phyloP scores from a whole-genome alignment of 2,329 filamentous ascomycete species.

The Aspergillus pseudotamarii region DNA sequence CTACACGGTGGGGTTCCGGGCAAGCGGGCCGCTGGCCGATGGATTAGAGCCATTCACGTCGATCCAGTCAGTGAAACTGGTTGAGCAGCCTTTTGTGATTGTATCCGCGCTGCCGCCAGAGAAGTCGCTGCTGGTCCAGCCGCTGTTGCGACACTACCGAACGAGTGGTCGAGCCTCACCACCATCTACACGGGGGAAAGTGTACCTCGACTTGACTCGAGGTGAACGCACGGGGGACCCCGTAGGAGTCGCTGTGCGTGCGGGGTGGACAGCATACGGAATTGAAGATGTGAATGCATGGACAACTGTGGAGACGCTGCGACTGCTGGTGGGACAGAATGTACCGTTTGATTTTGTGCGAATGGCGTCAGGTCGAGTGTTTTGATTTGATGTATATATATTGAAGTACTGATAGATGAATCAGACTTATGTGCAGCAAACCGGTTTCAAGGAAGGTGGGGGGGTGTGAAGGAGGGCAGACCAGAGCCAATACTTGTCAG shows the following conservation, averaged over 20 bases:
- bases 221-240: constrained; percentile 70
- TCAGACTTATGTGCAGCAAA: not conserved
- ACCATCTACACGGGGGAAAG: constrained; percentile 56
- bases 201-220: constrained; percentile 79
- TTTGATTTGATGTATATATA: constrained; percentile 39
- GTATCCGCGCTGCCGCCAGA: constrained; percentile 77
- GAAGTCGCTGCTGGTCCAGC: constrained; percentile 76
- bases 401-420: constrained; percentile 2
- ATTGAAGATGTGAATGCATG: constrained; percentile 80
- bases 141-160: constrained; percentile 73
- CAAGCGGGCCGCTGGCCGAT: constrained; percentile 58
- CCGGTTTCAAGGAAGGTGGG: not conserved
- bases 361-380: constrained; percentile 64
- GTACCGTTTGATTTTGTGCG: constrained; percentile 86
- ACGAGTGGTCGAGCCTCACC: constrained; percentile 43
- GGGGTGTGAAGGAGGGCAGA: not conserved
- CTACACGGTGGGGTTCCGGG: constrained; percentile 81
- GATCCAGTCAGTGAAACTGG: constrained; percentile 77
- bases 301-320: constrained; percentile 79
- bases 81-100: constrained; percentile 79
- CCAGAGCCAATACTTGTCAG: too few species aligned
- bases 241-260: constrained; percentile 68
- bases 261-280: constrained; percentile 78
- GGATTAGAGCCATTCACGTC: constrained; percentile 67
- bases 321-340: constrained; percentile 80